These are phyloP conservation scores for Candida cerambycidarum DNA, from an alignment of 805 yeast genomes.

Conservation along the genomic window DNA sequence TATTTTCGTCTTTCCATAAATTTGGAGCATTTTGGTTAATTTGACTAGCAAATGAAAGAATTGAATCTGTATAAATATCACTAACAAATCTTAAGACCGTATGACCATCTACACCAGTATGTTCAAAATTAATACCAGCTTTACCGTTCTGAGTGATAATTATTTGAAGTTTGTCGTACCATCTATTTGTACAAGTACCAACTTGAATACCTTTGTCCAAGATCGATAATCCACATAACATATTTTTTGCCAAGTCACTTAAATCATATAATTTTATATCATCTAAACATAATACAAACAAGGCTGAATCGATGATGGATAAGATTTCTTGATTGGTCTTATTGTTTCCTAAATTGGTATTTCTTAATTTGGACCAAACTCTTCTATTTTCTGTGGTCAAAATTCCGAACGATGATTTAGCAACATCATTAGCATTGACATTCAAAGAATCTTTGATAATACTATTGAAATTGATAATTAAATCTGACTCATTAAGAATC, in stretches of 20 bases:
- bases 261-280: constrained; percentile 65
- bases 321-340: constrained; percentile 67
- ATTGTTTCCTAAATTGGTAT: constrained; percentile 43
- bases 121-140: constrained; percentile 92
- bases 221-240: constrained; percentile 81
- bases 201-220: constrained; percentile 84
- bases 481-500: constrained; percentile 70
- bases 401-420: constrained; percentile 81
- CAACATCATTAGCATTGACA: constrained; percentile 56
- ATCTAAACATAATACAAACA: constrained; percentile 82
- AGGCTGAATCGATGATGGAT: constrained; percentile 73
- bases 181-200: constrained; percentile 91
- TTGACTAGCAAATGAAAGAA: constrained; percentile 78
- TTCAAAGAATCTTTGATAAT: constrained; percentile 70
- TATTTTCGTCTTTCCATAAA: constrained; percentile 49
- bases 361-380: constrained; percentile 79
- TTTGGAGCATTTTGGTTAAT: constrained; percentile 77
- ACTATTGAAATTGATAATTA: constrained; percentile 70
- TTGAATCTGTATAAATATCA: constrained; percentile 89
- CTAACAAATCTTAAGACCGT: constrained; percentile 85
- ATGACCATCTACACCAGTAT: constrained; percentile 95
- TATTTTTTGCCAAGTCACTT: constrained; percentile 71
- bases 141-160: constrained; percentile 86
- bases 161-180: constrained; percentile 91
- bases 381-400: constrained; percentile 88